These are phyloP conservation scores for Pseudocercospora fuligena DNA, from an alignment of 2,329 filamentous ascomycete genomes.

Conservation along the genomic window DNA sequence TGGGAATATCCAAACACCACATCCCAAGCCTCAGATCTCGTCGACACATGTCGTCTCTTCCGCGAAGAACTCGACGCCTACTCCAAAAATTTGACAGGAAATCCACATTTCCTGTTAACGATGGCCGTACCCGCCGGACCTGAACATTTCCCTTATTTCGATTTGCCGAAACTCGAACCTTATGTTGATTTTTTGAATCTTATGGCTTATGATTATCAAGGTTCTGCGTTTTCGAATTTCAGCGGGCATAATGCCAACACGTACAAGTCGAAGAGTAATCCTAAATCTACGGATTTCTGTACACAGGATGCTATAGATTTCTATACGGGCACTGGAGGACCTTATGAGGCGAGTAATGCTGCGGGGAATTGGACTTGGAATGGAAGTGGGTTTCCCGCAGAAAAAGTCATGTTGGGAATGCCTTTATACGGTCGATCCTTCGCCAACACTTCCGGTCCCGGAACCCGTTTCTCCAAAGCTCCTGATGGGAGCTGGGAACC, in stretches of 20 bases:
- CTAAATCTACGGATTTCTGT: constrained; percentile 74
- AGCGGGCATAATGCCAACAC: constrained; percentile 82
- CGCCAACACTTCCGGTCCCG: constrained; percentile 74
- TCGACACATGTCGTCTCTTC: constrained; percentile 37
- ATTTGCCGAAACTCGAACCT: constrained; percentile 43
- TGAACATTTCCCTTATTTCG: constrained; percentile 47
- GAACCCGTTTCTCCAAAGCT: constrained; percentile 68
- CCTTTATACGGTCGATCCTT: constrained; percentile 89
- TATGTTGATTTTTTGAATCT: constrained; percentile 54
- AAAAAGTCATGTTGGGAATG: constrained; percentile 86
- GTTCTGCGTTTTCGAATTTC: constrained; percentile 51
- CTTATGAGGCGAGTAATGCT: neutral
- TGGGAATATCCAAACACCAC: constrained; percentile 52
- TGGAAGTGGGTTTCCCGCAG: constrained; percentile 54
- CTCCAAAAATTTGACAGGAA: constrained; percentile 25
- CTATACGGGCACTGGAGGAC: constrained; percentile 60
- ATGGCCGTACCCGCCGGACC: constrained; percentile 50
- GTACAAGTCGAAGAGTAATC: constrained; percentile 61
- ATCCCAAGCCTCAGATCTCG: constrained; percentile 45
- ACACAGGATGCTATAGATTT: constrained; percentile 70
- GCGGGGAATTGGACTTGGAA: neutral
- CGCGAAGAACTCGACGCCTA: constrained; percentile 47
- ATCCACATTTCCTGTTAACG: constrained; percentile 48
- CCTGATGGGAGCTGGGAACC: constrained; percentile 81
- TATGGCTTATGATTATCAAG: constrained; percentile 63